phyloP scores from a whole-genome alignment of 768 basidiomycete genomes.

The Pisolithus orientalis region DNA sequence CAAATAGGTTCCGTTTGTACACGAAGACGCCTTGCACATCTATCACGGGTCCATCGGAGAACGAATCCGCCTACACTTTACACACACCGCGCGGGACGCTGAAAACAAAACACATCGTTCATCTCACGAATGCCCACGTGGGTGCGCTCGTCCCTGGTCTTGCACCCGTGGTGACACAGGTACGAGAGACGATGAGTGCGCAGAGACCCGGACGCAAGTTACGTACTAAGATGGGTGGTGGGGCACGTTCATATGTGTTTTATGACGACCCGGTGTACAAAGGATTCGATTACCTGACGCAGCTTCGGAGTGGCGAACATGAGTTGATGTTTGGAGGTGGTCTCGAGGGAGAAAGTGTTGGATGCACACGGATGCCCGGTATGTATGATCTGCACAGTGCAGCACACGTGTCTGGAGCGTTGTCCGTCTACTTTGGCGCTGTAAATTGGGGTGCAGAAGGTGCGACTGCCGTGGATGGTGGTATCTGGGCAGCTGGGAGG shows the following conservation, averaged over 20 bases:
- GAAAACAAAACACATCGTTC: slow-evolving; percentile 37
- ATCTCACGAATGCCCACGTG: slow-evolving; percentile 52
- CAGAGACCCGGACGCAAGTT: slow-evolving; percentile 46
- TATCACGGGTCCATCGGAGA: slow-evolving; percentile 23
- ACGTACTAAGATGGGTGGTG: slow-evolving; percentile 24
- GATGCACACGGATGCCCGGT: slow-evolving; percentile 22
- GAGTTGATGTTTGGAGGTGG: slow-evolving; percentile 70
- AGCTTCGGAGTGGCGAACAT: slow-evolving; percentile 39
- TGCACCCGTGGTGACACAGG: slow-evolving; percentile 19
- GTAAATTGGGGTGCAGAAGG: slow-evolving; percentile 38
- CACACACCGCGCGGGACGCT: slow-evolving; percentile 38
- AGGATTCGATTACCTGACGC: slow-evolving; percentile 65
- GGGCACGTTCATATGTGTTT: slow-evolving; percentile 54
- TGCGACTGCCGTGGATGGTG: slow-evolving; percentile 9
- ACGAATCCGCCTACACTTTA: slow-evolving; percentile 30
- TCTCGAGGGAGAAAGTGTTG: slow-evolving; percentile 21
- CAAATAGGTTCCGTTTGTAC: slow-evolving; percentile 32
- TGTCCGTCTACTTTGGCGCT: slow-evolving; percentile 49
- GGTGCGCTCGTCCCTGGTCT: slow-evolving; percentile 41
- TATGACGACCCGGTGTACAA: slow-evolving; percentile 34
- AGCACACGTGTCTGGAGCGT: slow-evolving; percentile 41
- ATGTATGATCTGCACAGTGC: slow-evolving; percentile 31
- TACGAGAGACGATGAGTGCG: slow-evolving; percentile 57
- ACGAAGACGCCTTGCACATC: slow-evolving; percentile 38
- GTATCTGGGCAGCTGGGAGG: slow-evolving; percentile 36